Conservation (phyloP, 176 grass and related monocot species). For the Eleusine coracana region DNA sequence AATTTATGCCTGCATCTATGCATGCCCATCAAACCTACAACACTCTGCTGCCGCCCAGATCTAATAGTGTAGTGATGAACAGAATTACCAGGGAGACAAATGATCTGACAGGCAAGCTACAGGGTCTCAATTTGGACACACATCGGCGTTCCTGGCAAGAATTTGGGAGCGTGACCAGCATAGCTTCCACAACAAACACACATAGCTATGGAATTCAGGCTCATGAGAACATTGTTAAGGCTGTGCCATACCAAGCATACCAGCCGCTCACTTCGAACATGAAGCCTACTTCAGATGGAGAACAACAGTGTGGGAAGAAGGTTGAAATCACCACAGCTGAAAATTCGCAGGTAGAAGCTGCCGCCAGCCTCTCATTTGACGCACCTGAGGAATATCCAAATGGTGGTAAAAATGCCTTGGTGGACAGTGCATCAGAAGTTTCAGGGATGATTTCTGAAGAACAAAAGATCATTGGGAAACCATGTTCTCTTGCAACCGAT, state of each 20-base stretch:
- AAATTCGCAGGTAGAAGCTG: conserved; percentile 16
- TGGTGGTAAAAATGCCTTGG: not conserved
- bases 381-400: conserved; percentile 13
- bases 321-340: not conserved
- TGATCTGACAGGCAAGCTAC: conserved; percentile 9
- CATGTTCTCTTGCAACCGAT: conserved; percentile 27
- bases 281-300: conserved; percentile 5
- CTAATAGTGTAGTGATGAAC: not conserved
- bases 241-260: not conserved
- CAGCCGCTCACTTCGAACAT: not conserved
- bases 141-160: conserved; percentile 24
- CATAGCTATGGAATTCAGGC: conserved; percentile 28
- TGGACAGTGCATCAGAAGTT: conserved; percentile 10
- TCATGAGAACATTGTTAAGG: conserved; percentile 20
- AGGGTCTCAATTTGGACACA: conserved; percentile 15
- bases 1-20: conserved; percentile 54
- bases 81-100: conserved; percentile 27
- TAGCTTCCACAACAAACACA: not conserved
- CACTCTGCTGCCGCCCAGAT: conserved; percentile 31
- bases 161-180: not conserved
- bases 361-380: not conserved
- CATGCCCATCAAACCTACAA: not conserved
- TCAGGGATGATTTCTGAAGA: conserved; percentile 32
- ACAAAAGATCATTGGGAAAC: conserved; percentile 27
- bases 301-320: conserved; percentile 15